A percentile compares a stretch with the other conserved stretches of the same genome.
These are phyloP conservation scores for Puya raimondii DNA, from an alignment of 176 grass and related monocot genomes.

Conservation along the genomic window DNA sequence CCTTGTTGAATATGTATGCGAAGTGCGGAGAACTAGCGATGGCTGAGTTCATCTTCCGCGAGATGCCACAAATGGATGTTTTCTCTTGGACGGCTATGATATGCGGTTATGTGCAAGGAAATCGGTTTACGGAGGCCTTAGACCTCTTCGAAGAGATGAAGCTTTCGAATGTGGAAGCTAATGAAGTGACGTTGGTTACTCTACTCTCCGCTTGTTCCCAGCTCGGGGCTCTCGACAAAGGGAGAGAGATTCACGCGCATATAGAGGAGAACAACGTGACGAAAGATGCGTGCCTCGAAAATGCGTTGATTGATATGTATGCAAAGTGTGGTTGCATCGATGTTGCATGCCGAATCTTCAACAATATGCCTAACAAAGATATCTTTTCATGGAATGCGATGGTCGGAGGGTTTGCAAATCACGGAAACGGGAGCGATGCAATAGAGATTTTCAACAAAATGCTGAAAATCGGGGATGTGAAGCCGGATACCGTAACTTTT, in stretches of 20 bases:
- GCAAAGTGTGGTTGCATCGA: conserved; percentile 68
- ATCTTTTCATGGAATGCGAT: conserved; percentile 70
- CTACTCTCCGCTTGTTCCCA: conserved; percentile 69
- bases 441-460: conserved; percentile 51
- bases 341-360: conserved; percentile 47
- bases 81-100: conserved; percentile 79
- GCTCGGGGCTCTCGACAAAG: conserved; percentile 64
- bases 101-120: conserved; percentile 56
- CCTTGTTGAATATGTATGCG: conserved; percentile 78
- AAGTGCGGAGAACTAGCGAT: conserved; percentile 61
- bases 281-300: conserved; percentile 46
- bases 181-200: conserved; percentile 71
- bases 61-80: conserved; percentile 45
- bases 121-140: conserved; percentile 40
- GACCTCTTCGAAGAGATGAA: conserved; percentile 70
- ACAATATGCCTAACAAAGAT: conserved; percentile 36
- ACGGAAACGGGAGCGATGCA: conserved; percentile 54
- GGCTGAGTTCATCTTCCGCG: conserved; percentile 41
- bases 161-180: conserved; percentile 27
- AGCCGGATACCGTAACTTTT: conserved; percentile 67
- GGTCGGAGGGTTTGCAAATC: conserved; percentile 66
- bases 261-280: conserved; percentile 55
- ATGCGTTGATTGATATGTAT: conserved; percentile 82
- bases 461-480: conserved; percentile 30
- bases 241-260: conserved; percentile 53